phyloP scores from a whole-genome alignment of 495 filamentous ascomycete species.

The Tuber indicum region DNA sequence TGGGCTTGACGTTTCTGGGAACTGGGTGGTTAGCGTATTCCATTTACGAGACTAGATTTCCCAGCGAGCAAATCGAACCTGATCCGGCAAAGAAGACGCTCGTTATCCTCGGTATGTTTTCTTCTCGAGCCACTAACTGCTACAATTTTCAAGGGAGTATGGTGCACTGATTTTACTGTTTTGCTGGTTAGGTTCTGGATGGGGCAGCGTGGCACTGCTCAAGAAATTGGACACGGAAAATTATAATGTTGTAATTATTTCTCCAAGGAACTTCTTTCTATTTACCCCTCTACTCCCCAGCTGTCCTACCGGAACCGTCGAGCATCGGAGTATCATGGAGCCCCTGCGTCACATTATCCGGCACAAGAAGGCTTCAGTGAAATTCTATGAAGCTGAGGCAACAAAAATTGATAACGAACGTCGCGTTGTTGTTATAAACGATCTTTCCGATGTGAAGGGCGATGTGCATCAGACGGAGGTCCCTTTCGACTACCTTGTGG shows the following conservation, averaged over 20 bases:
- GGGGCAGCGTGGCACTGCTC: slow-evolving; percentile 91
- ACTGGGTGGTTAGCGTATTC: slow-evolving; percentile 66
- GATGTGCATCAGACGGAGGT: slow-evolving; percentile 76
- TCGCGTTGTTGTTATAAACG: slow-evolving; percentile 78
- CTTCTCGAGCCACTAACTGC: background rate
- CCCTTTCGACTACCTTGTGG: slow-evolving; percentile 95
- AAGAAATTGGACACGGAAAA: slow-evolving; percentile 98
- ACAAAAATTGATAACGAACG: slow-evolving; percentile 92
- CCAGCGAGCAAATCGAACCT: slow-evolving; percentile 68
- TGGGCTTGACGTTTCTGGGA: slow-evolving; percentile 61
- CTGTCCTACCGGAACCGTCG: slow-evolving; percentile 93
- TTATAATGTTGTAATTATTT: slow-evolving; percentile 96
- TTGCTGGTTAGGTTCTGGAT: slow-evolving; percentile 61
- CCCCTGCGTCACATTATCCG: slow-evolving; percentile 89
- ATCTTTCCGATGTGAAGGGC: slow-evolving; percentile 89
- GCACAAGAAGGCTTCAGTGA: slow-evolving; percentile 82
- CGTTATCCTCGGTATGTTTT: slow-evolving; percentile 76
- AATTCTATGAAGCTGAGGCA: slow-evolving; percentile 97
- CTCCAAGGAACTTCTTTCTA: slow-evolving; percentile 98
- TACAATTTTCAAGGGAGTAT: background rate
- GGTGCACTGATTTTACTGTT: slow-evolving; percentile 1
- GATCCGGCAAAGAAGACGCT: slow-evolving; percentile 94
- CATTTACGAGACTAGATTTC: slow-evolving; percentile 74
- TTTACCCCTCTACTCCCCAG: slow-evolving; percentile 96
- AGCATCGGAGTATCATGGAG: slow-evolving; percentile 99